Base-by-base conservation (phyloP, 805 yeast species). In the Candida ulmi region DNA sequence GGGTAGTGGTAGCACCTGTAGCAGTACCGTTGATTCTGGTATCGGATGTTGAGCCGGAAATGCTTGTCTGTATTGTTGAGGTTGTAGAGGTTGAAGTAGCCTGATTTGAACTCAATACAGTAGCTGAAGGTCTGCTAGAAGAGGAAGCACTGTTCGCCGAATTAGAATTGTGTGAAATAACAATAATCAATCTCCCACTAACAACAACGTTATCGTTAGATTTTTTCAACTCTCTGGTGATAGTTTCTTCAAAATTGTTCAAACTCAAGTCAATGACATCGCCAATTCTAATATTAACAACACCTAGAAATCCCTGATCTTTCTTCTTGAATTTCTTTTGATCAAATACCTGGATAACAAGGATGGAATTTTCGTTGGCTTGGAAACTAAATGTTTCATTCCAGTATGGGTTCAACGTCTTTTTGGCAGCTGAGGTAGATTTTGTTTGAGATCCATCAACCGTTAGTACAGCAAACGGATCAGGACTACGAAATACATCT, bases 241-340 rank as follows among this genome's bases (percentile, higher is more conserved):
- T 80, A 43, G 97, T 91, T 62, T 90, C 96, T 59, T 83, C 90
- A 30, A 54, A 47, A 28, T 58, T 57, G 12, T 65, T 65, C 55
- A 57, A 36, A 31, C 65, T 66, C 39, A 82, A 69, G 58, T 88
- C 95, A 42, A 91, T 75, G 23, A 86, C 88, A 61, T 93, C 98
- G 32, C 91, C 91, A 24, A 93, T 76, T 48, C 95, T 73, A 38
- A 93, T 76, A 61, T 93, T 93, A 45, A 93, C 93, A 16, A 93
- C 98, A 42, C 99, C 99, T 38, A 93, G 69, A 54, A 93, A 93
- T 5, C 99, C 99, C 63, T 93, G 99, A 60, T 93, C 99, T 74
- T 88, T 90, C 78, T 88, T 88, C 62, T 93, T 93, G 69, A 93
- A 93, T 64, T 93, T 93, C 61, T 88, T 90, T 61, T 91, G 98